Evolutionary conservation across 495 filamentous ascomycete species (phyloP).

Genomic region (Astrothelium subdiscretum): DNA sequence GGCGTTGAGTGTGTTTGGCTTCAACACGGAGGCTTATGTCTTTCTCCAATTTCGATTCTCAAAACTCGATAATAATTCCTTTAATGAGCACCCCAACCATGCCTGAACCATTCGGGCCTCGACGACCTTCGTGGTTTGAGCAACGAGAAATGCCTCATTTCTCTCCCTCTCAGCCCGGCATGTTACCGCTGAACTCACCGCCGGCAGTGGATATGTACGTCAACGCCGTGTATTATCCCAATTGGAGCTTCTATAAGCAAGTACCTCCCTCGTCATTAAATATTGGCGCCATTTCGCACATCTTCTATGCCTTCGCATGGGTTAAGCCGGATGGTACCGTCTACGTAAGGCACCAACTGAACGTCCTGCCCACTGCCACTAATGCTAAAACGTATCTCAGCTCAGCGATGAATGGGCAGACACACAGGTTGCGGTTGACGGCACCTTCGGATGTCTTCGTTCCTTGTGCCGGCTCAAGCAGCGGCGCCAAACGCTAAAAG

Average conservation of each 20-base stretch:
- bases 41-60: not conserved
- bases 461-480: constrained; percentile 66
- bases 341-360: constrained; percentile 44
- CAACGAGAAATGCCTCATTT: constrained; percentile 4
- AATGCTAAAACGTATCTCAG: constrained; percentile 33
- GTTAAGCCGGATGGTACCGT: constrained; percentile 69
- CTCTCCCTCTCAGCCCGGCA: not conserved
- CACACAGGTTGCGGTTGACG: constrained; percentile 66
- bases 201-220: constrained; percentile 34
- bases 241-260: constrained; percentile 67
- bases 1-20: not conserved
- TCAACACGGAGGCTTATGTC: not conserved
- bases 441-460: constrained; percentile 62
- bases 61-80: not conserved
- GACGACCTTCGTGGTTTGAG: constrained; percentile 8
- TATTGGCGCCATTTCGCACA: constrained; percentile 56
- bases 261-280: constrained; percentile 69
- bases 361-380: constrained; percentile 17
- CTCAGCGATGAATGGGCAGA: constrained; percentile 82
- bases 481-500: constrained; percentile 61
- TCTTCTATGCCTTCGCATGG: constrained; percentile 85
- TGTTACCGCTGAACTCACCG: constrained; percentile 4
- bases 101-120: not conserved
- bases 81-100: not conserved
- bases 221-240: constrained; percentile 88